Evolutionary conservation across 305 asterid genomes (phyloP).

Genomic region (Fraxinus albicans): DNA sequence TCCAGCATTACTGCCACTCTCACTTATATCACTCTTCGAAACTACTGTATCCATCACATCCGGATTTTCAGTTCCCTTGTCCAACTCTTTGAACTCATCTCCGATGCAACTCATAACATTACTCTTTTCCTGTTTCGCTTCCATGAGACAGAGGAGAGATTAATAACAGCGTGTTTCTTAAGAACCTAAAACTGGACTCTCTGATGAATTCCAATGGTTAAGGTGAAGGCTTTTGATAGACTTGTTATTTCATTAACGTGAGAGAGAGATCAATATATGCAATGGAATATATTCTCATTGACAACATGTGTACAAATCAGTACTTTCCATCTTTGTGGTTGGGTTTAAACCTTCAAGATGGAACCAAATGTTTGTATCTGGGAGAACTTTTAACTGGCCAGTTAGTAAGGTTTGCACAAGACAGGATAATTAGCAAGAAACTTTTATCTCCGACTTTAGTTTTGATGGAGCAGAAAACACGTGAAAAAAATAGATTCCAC

Average conservation of each 20-base stretch:
- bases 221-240: background rate
- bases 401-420: background rate
- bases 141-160: slow-evolving; percentile 5
- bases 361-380: background rate
- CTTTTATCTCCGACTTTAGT: background rate
- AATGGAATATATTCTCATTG: slow-evolving; percentile 20
- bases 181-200: background rate
- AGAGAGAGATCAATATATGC: background rate
- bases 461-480: background rate
- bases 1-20: background rate
- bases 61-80: background rate
- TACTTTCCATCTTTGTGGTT: background rate
- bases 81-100: background rate
- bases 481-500: background rate
- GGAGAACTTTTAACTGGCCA: background rate
- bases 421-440: background rate
- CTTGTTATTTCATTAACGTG: background rate
- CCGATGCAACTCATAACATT: background rate
- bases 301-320: background rate
- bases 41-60: background rate
- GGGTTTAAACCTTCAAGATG: slow-evolving; percentile 1
- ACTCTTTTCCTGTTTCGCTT: background rate
- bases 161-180: background rate
- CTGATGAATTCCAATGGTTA: background rate
- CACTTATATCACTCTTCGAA: slow-evolving; percentile 3